These are phyloP conservation scores for Ganoderma meredithae DNA, from an alignment of 1,284 basidiomycete genomes.

Conservation along the genomic window DNA sequence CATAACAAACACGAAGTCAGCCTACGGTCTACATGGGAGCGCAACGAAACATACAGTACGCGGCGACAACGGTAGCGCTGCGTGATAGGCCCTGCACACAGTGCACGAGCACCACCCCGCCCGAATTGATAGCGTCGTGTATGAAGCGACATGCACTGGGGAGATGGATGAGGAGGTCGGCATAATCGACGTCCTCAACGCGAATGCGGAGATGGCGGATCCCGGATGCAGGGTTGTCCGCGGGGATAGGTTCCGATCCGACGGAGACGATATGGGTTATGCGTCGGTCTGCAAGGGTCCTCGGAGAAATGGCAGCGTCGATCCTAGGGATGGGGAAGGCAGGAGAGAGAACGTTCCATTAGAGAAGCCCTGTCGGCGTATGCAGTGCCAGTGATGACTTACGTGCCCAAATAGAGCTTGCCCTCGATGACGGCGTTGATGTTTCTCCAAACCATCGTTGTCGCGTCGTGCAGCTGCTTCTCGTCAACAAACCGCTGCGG, in stretches of 20 bases:
- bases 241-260: conserved; percentile 75
- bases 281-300: conserved; percentile 74
- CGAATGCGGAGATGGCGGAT: conserved; percentile 73
- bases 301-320: conserved; percentile 73
- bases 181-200: conserved; percentile 85
- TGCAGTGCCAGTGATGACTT: conserved; percentile 43
- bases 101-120: conserved; percentile 84
- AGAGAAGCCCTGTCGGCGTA: conserved; percentile 35
- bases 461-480: conserved; percentile 28
- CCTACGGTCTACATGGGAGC: neutral
- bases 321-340: conserved; percentile 51
- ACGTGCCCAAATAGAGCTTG: conserved; percentile 81
- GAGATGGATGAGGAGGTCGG: conserved; percentile 81
- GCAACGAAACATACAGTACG: conserved; percentile 66
- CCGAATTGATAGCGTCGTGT: conserved; percentile 68
- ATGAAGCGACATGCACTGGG: conserved; percentile 84
- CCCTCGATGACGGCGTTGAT: conserved; percentile 74
- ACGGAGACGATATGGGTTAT: conserved; percentile 83
- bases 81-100: conserved; percentile 85
- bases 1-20: conserved; percentile 24
- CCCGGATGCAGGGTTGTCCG: conserved; percentile 76
- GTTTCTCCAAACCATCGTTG: conserved; percentile 70
- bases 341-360: conserved; percentile 20
- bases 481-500: conserved; percentile 25
- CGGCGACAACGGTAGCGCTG: conserved; percentile 83